These are phyloP conservation scores for Fraxinus xanthoxyloides DNA, from an alignment of 305 asterid species.

Conservation along the genomic window DNA sequence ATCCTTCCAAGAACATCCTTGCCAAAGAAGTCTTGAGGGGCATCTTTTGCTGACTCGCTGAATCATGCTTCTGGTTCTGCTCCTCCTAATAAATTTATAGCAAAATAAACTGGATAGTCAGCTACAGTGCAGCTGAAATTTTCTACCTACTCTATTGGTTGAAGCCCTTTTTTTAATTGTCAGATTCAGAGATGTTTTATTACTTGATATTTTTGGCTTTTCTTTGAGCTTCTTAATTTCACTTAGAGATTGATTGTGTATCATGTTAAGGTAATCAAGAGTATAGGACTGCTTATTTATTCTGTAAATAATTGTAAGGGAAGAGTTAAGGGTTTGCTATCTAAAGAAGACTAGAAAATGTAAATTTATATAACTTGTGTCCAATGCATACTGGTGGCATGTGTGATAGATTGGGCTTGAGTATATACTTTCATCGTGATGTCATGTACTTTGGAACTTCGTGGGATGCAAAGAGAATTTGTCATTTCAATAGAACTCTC, in stretches of 20 bases:
- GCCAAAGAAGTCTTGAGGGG: constrained; percentile 45
- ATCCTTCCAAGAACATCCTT: constrained; percentile 42
- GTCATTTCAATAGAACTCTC: neutral
- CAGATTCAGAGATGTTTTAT: neutral
- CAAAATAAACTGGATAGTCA: constrained; percentile 17
- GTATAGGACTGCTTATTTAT: constrained; percentile 20
- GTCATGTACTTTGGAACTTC: neutral
- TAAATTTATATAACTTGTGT: neutral
- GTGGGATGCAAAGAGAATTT: neutral
- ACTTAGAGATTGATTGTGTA: constrained; percentile 15
- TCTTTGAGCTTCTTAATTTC: constrained; percentile 8
- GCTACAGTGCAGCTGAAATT: constrained; percentile 17
- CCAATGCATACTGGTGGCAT: neutral
- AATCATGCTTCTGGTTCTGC: constrained; percentile 14
- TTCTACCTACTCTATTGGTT: neutral
- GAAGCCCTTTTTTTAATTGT: neutral
- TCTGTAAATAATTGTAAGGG: constrained; percentile 23
- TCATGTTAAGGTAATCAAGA: neutral
- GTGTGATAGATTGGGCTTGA: neutral
- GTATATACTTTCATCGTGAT: neutral
- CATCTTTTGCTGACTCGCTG: constrained; percentile 10
- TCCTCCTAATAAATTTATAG: constrained; percentile 5
- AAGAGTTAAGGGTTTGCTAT: neutral
- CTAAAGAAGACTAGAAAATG: neutral
- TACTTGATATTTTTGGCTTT: neutral